Evolutionary conservation across 495 filamentous ascomycete genomes (phyloP).

Genomic region (Penicillium salamii): DNA sequence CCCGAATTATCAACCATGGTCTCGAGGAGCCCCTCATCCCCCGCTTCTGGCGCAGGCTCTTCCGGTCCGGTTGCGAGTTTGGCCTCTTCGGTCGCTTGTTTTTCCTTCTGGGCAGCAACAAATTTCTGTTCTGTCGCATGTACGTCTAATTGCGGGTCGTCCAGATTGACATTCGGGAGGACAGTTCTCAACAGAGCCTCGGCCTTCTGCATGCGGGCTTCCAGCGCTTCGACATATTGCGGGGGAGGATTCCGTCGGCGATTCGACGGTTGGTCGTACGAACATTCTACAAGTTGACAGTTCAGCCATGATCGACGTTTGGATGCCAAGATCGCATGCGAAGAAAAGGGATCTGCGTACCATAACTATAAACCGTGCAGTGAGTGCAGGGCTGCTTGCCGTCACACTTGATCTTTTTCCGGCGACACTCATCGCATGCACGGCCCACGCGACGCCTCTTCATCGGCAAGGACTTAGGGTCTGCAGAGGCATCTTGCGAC

Average conservation of each 20-base stretch:
- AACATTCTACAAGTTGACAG: constrained; percentile 67
- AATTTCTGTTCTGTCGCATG: constrained; percentile 53
- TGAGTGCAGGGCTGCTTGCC: constrained; percentile 97
- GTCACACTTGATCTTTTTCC: constrained; percentile 99
- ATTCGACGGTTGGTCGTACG: constrained; percentile 97
- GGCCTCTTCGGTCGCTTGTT: constrained; percentile 13
- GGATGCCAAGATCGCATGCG: constrained; percentile 4
- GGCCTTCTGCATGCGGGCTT: constrained; percentile 77
- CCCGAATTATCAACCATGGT: constrained; percentile 94
- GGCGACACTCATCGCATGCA: constrained; percentile 92
- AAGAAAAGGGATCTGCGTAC: constrained; percentile 50
- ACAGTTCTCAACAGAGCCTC: constrained; percentile 75
- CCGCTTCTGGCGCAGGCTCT: constrained; percentile 27
- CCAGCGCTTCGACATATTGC: constrained; percentile 90
- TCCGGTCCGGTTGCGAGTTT: constrained; percentile 8
- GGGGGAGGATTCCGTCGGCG: constrained; percentile 90
- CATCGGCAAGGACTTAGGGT: constrained; percentile 51
- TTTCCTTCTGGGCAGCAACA: constrained; percentile 25
- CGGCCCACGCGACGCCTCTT: constrained; percentile 86
- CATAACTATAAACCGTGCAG: constrained; percentile 97
- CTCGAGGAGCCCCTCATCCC: constrained; percentile 77
- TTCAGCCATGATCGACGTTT: constrained; percentile 26
- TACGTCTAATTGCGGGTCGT: constrained; percentile 76
- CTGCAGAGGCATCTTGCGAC: constrained; percentile 24
- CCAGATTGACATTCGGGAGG: constrained; percentile 82